Evolutionary conservation across 164 flowering plant genomes (phyloP).

Genomic region (Chimonanthus salicifolius): DNA sequence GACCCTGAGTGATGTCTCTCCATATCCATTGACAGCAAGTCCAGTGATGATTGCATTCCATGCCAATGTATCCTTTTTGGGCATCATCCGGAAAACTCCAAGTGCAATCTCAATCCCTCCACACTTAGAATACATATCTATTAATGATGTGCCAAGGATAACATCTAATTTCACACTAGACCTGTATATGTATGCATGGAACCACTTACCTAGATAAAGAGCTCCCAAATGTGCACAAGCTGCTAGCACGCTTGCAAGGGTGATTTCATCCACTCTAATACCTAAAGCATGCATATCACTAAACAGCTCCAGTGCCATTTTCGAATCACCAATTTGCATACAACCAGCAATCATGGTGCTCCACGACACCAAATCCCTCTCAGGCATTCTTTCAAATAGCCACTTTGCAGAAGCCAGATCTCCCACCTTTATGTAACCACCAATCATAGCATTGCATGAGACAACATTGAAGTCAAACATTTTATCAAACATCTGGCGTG

Average conservation of each 20-base stretch:
- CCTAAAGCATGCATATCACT: constrained; percentile 18
- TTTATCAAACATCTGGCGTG: constrained; percentile 26
- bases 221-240: constrained; percentile 39
- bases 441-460: constrained; percentile 33
- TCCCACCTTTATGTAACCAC: constrained; percentile 31
- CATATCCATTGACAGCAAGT: constrained; percentile 29
- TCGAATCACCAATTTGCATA: constrained; percentile 22
- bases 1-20: constrained; percentile 21
- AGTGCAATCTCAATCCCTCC: constrained; percentile 31
- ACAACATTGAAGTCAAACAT: constrained; percentile 32
- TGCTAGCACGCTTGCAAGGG: constrained; percentile 29
- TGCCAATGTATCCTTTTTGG: constrained; percentile 24
- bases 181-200: constrained; percentile 30
- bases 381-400: constrained; percentile 36
- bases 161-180: constrained; percentile 15
- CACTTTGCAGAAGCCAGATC: constrained; percentile 24
- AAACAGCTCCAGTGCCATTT: constrained; percentile 27
- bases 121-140: constrained; percentile 42
- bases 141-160: constrained; percentile 26
- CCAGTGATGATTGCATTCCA: constrained; percentile 43
- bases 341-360: constrained; percentile 38
- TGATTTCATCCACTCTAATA: constrained; percentile 17
- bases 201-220: constrained; percentile 34
- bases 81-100: constrained; percentile 23
- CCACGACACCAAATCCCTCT: constrained; percentile 38